phyloP scores from a whole-genome alignment of 1,284 basidiomycete species.

The Heterobasidion parviporum region DNA sequence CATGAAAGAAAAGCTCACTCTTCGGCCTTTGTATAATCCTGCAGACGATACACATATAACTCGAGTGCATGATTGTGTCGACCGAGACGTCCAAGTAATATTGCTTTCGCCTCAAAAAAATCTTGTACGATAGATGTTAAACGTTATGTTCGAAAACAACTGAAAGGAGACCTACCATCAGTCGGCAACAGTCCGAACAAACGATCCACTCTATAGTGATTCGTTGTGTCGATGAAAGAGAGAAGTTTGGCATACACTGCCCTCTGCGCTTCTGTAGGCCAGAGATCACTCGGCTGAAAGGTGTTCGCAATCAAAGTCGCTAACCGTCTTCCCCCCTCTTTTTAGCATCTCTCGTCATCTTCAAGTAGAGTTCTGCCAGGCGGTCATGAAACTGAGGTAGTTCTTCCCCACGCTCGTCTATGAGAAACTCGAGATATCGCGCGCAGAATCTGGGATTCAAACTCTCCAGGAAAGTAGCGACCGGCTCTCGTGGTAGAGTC shows the following conservation, averaged over 20 bases:
- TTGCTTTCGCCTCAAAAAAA: slow-evolving; percentile 82
- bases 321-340: slow-evolving; percentile 47
- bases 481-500: slow-evolving; percentile 71
- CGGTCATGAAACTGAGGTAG: slow-evolving; percentile 77
- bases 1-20: slow-evolving; percentile 40
- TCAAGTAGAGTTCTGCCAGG: slow-evolving; percentile 79
- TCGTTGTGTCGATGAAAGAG: slow-evolving; percentile 66
- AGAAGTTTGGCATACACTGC: slow-evolving; percentile 65
- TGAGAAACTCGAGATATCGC: slow-evolving; percentile 84
- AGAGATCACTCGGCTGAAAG: neutral
- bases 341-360: slow-evolving; percentile 49
- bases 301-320: slow-evolving; percentile 8
- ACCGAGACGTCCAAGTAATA: slow-evolving; percentile 83
- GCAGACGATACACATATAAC: slow-evolving; percentile 83
- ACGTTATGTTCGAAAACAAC: neutral
- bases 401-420: slow-evolving; percentile 66
- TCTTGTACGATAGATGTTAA: slow-evolving; percentile 33
- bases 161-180: slow-evolving; percentile 45
- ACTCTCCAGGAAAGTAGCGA: slow-evolving; percentile 72
- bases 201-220: slow-evolving; percentile 71
- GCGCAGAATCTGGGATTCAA: slow-evolving; percentile 63
- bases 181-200: slow-evolving; percentile 71
- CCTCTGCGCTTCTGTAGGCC: slow-evolving; percentile 28
- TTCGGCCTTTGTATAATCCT: slow-evolving; percentile 82
- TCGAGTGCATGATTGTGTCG: slow-evolving; percentile 90